These are phyloP conservation scores for Talaromyces stipitatus DNA, from an alignment of 495 filamentous ascomycete species.

Conservation along the genomic window DNA sequence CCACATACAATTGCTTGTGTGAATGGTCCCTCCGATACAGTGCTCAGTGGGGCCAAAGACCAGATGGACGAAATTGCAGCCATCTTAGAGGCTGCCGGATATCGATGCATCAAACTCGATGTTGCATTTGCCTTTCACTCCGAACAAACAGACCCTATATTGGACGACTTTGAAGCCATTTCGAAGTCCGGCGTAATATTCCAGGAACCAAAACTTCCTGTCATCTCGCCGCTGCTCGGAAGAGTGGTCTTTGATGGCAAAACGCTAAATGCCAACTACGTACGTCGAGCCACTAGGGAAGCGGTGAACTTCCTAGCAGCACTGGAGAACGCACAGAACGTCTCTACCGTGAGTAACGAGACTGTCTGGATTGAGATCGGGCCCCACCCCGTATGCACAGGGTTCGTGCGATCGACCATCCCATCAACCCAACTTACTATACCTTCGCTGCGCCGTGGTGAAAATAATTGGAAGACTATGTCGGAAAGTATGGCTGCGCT, in stretches of 20 bases:
- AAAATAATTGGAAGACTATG: conserved; percentile 48
- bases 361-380: conserved; percentile 33
- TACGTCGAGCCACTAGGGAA: conserved; percentile 19
- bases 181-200: conserved; percentile 27
- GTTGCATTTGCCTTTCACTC: conserved; percentile 50
- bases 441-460: conserved; percentile 32
- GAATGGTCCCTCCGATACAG: conserved; percentile 54
- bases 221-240: conserved; percentile 24
- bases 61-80: conserved; percentile 44
- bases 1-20: conserved; percentile 50
- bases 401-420: conserved; percentile 15
- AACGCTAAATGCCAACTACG: conserved; percentile 27
- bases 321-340: conserved; percentile 12
- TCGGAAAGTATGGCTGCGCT: conserved; percentile 42
- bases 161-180: conserved; percentile 33
- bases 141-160: conserved; percentile 42
- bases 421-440: conserved; percentile 25
- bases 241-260: conserved; percentile 13
- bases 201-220: conserved; percentile 15
- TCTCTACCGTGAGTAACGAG: conserved; percentile 13
- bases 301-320: conserved; percentile 24
- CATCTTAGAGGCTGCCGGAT: not conserved
- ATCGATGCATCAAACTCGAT: conserved; percentile 28
- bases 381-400: conserved; percentile 25
- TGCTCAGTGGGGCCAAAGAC: conserved; percentile 45